Evolutionary conservation across 1,139 yeast species (phyloP).

Genomic region (Saccharomyces uvarum): DNA sequence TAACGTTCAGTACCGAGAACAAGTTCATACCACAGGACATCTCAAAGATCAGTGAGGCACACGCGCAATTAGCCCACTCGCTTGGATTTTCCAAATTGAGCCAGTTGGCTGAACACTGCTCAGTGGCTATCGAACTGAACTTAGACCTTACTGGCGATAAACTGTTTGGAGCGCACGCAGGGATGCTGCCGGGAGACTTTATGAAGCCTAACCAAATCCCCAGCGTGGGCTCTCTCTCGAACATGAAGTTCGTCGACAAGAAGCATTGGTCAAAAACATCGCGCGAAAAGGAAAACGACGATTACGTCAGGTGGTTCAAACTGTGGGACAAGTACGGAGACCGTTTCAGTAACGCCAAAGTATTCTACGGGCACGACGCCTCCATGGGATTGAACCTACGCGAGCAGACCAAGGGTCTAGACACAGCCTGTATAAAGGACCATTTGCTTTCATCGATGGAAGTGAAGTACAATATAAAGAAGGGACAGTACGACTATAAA

Average conservation of each 20-base stretch:
- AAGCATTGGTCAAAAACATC: slow-evolving; percentile 20
- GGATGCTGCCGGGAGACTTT: slow-evolving; percentile 26
- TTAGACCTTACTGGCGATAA: slow-evolving; percentile 13
- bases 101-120: slow-evolving; percentile 19
- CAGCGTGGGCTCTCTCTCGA: slow-evolving; percentile 17
- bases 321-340: slow-evolving; percentile 29
- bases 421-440: slow-evolving; percentile 76
- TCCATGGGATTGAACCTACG: slow-evolving; percentile 61
- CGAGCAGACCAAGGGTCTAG: slow-evolving; percentile 69
- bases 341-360: slow-evolving; percentile 44
- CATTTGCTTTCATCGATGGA: slow-evolving; percentile 55
- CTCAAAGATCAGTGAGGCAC: slow-evolving; percentile 16
- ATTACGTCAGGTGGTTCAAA: slow-evolving; percentile 25
- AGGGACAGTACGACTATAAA: slow-evolving; percentile 7
- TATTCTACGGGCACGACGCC: slow-evolving; percentile 88
- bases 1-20: slow-evolving; percentile 15
- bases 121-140: slow-evolving; percentile 15
- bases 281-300: slow-evolving; percentile 13
- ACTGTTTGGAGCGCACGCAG: slow-evolving; percentile 28
- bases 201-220: slow-evolving; percentile 8
- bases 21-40: slow-evolving; percentile 15
- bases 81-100: slow-evolving; percentile 16
- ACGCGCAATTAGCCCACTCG: slow-evolving; percentile 17
- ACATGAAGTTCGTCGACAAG: slow-evolving; percentile 28
- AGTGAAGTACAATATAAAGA: slow-evolving; percentile 9